Conservation (phyloP, 2,329 filamentous ascomycete genomes). For the Arthrobotrys musiformis region DNA sequence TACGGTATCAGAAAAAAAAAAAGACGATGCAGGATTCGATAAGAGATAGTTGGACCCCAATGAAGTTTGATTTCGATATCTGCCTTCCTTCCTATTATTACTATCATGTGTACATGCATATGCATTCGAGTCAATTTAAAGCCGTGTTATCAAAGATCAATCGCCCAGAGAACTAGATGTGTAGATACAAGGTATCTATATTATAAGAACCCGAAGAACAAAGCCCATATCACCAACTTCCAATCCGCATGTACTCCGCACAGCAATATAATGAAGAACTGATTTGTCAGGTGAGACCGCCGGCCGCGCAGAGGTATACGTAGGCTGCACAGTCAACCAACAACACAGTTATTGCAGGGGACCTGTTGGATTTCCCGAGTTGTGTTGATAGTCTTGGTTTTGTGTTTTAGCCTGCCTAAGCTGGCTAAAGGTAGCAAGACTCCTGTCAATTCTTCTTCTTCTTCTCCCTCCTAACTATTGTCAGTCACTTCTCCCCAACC, state of each 20-base stretch:
- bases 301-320: neutral
- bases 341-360: slow-evolving; percentile 1
- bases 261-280: neutral
- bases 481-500: slow-evolving; percentile 14
- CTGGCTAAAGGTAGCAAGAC: slow-evolving; percentile 30
- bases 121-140: too few species aligned
- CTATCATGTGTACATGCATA: too few species aligned
- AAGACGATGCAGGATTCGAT: neutral
- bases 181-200: too few species aligned
- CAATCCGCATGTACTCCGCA: too few species aligned
- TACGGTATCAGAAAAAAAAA: neutral
- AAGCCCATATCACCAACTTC: too few species aligned
- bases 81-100: too few species aligned
- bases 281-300: slow-evolving; percentile 1
- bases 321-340: neutral
- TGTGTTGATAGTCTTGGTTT: slow-evolving; percentile 38
- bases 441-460: slow-evolving; percentile 31
- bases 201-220: too few species aligned
- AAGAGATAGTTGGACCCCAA: too few species aligned
- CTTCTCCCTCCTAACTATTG: slow-evolving; percentile 2
- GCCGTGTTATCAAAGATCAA: too few species aligned
- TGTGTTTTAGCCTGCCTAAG: slow-evolving; percentile 30
- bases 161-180: too few species aligned
- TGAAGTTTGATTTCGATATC: too few species aligned
- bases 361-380: slow-evolving; percentile 44